A percentile compares a stretch with the other conserved stretches of the same genome.
Conservation (phyloP, 2,329 filamentous ascomycete species). For the Alternaria sp. region DNA sequence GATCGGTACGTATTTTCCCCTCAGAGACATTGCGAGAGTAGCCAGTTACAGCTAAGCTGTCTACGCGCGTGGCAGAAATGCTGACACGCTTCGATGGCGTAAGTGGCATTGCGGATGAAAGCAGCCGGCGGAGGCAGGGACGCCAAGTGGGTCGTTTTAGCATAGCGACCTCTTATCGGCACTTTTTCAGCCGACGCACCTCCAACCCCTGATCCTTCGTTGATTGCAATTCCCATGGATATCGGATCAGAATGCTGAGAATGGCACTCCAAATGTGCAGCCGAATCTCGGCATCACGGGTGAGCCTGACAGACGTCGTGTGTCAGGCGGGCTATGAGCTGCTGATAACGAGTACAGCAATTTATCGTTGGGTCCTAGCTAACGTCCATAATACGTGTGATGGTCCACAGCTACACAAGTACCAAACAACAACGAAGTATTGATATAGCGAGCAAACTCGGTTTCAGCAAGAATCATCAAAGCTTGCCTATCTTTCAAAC, state of each 20-base stretch:
- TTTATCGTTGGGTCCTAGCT: background rate
- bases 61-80: background rate
- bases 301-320: background rate
- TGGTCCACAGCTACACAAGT: background rate
- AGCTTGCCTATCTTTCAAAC: background rate
- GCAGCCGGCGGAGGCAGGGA: background rate
- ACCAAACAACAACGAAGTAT: background rate
- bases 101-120: slow-evolving; percentile 5
- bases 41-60: background rate
- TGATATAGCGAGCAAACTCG: background rate
- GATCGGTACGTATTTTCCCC: slow-evolving; percentile 1
- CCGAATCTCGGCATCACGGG: slow-evolving; percentile 10
- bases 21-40: background rate
- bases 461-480: background rate
- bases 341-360: slow-evolving; percentile 5
- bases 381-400: slow-evolving; percentile 3
- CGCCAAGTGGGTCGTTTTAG: background rate
- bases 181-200: slow-evolving; percentile 11
- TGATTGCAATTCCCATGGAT: background rate
- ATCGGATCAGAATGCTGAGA: background rate
- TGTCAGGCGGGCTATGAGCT: slow-evolving; percentile 5
- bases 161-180: background rate
- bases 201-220: background rate
- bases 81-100: slow-evolving; percentile 9
- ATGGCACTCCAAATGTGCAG: background rate